Evolutionary conservation across 371 early-diverging fungal species (phyloP).

Genomic region (Syncephalastrum racemosum): DNA sequence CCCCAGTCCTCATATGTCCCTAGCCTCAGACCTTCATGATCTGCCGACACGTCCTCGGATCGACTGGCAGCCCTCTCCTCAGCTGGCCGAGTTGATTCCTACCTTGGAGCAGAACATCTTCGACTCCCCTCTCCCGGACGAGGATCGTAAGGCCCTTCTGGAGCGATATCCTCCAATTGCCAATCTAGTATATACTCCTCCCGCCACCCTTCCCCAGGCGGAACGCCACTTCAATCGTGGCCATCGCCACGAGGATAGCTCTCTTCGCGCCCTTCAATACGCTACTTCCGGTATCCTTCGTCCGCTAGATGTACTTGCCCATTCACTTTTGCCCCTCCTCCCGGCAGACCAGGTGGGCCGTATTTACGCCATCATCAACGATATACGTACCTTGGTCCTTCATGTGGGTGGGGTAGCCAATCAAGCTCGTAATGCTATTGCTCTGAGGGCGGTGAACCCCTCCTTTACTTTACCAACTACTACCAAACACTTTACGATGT

Average conservation of each 20-base stretch:
- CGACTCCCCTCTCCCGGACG: slow-evolving; percentile 4
- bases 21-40: not conserved
- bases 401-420: slow-evolving; percentile 11
- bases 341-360: slow-evolving; percentile 6
- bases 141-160: slow-evolving; percentile 17
- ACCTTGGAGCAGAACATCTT: slow-evolving; percentile 7
- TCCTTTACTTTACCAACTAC: not conserved
- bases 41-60: slow-evolving; percentile 12
- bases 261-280: slow-evolving; percentile 13
- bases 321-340: slow-evolving; percentile 3
- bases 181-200: slow-evolving; percentile 13
- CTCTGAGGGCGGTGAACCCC: slow-evolving; percentile 12
- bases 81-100: not conserved
- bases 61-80: slow-evolving; percentile 16
- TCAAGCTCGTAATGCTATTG: slow-evolving; percentile 10
- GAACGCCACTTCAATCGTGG: slow-evolving; percentile 13
- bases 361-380: slow-evolving; percentile 7
- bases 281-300: slow-evolving; percentile 6
- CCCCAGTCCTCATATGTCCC: not conserved
- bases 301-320: slow-evolving; percentile 10
- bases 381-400: slow-evolving; percentile 9
- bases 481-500: not conserved
- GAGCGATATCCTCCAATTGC: slow-evolving; percentile 15
- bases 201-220: slow-evolving; percentile 11
- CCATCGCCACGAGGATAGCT: slow-evolving; percentile 10